phyloP scores from a whole-genome alignment of 2,329 filamentous ascomycete species.

The Phoma sp. region DNA sequence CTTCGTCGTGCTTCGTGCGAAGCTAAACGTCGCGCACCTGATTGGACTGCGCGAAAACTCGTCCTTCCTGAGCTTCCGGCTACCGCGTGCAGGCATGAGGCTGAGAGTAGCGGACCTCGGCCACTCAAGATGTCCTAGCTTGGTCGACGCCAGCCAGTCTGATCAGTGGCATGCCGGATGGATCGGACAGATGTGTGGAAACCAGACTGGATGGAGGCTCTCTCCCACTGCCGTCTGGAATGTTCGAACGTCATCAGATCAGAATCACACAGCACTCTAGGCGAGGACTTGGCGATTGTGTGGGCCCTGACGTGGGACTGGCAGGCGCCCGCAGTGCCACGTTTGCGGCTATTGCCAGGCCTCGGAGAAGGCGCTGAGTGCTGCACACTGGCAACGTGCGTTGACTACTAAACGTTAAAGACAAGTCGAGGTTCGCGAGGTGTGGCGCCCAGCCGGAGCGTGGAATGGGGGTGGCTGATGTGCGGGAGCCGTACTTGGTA shows the following conservation, averaged over 20 bases:
- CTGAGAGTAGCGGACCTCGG: constrained; percentile 9
- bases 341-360: not conserved
- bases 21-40: not conserved
- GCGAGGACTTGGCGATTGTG: constrained; percentile 5
- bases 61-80: constrained; percentile 1
- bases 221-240: constrained; percentile 6
- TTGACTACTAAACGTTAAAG: not conserved
- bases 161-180: constrained; percentile 4
- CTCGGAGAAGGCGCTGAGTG: not conserved
- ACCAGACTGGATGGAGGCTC: not conserved
- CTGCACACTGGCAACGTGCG: not conserved
- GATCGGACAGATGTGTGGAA: constrained; percentile 2
- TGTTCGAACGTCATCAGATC: constrained; percentile 15
- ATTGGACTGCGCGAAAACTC: not conserved
- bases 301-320: constrained; percentile 5
- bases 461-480: constrained; percentile 14
- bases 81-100: constrained; percentile 6
- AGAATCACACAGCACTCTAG: not conserved
- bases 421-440: not conserved
- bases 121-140: not conserved
- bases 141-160: not conserved
- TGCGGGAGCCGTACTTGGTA: constrained; percentile 2
- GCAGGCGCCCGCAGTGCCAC: not conserved
- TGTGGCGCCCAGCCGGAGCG: not conserved
- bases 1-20: not conserved